These are phyloP conservation scores for Talaromyces sp. DNA, from an alignment of 2,329 filamentous ascomycete genomes.

Conservation along the genomic window DNA sequence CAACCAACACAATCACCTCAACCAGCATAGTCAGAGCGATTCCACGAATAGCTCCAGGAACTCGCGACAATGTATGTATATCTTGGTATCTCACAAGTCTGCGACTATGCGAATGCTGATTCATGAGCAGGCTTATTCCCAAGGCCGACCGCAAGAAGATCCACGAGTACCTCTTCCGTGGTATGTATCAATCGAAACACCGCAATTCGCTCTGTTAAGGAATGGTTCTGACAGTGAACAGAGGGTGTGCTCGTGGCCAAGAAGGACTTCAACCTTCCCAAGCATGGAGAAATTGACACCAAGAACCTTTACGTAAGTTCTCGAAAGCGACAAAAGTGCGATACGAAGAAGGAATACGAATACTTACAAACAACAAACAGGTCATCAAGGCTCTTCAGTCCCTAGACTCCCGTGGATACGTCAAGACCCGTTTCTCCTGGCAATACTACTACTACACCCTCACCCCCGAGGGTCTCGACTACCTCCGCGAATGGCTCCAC, in stretches of 20 bases:
- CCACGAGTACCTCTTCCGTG: conserved; percentile 99
- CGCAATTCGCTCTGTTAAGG: conserved; percentile 1
- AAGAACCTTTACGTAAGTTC: conserved; percentile 86
- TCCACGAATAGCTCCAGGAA: conserved; percentile 53
- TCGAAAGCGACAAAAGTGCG: neutral
- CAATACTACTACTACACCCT: conserved; percentile 99
- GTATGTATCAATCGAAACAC: conserved; percentile 47
- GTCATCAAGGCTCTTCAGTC: conserved; percentile 99
- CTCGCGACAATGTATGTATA: conserved; percentile 50
- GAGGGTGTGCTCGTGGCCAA: conserved; percentile 89
- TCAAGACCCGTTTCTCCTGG: conserved; percentile 99
- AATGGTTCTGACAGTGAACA: conserved; percentile 29
- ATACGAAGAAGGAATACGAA: neutral
- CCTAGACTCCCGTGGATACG: conserved; percentile 92
- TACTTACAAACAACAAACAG: conserved; percentile 32
- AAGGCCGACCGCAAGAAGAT: conserved; percentile 99
- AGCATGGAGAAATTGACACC: conserved; percentile 97
- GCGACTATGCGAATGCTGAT: conserved; percentile 10
- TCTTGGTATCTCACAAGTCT: neutral
- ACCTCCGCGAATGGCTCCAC: conserved; percentile 99
- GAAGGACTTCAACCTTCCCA: conserved; percentile 98
- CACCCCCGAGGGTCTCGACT: conserved; percentile 98
- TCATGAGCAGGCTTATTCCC: conserved; percentile 78
- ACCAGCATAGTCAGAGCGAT: conserved; percentile 51
- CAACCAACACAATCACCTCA: conserved; percentile 30